Conservation (phyloP, 2,329 filamentous ascomycete genomes). For the Ambrosiella xylebori region DNA sequence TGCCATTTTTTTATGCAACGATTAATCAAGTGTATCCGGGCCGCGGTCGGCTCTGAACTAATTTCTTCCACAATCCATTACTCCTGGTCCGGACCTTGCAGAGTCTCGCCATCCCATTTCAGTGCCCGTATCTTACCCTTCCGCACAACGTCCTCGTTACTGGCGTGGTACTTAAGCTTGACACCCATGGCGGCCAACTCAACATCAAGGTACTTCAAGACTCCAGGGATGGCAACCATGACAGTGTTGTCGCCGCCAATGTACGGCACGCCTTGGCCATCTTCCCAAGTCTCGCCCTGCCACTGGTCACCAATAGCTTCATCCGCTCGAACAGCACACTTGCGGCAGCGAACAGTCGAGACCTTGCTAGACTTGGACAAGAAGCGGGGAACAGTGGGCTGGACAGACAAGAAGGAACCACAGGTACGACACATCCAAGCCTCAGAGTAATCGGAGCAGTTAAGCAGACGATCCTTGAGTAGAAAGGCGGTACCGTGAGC, state of each 20-base stretch:
- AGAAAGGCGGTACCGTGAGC: constrained; percentile 92
- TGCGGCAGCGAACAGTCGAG: constrained; percentile 58
- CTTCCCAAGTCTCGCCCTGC: constrained; percentile 75
- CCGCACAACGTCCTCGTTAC: constrained; percentile 46
- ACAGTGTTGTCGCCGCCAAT: constrained; percentile 82
- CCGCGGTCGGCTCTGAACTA: background rate
- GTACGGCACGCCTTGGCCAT: constrained; percentile 69
- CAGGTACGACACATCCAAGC: constrained; percentile 81
- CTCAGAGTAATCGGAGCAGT: constrained; percentile 85
- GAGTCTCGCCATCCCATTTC: constrained; percentile 15
- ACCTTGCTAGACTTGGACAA: constrained; percentile 46
- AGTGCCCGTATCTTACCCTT: constrained; percentile 32
- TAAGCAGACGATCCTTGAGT: constrained; percentile 86
- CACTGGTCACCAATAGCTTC: constrained; percentile 38
- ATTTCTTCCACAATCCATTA: background rate
- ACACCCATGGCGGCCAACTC: constrained; percentile 95
- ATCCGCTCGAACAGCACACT: constrained; percentile 50
- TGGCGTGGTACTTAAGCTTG: constrained; percentile 64
- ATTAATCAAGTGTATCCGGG: background rate
- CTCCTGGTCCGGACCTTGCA: constrained; percentile 1
- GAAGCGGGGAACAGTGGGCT: constrained; percentile 55
- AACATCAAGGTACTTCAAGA: constrained; percentile 82
- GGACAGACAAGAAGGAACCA: constrained; percentile 77
- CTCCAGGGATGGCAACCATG: constrained; percentile 79
- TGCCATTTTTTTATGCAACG: background rate